A percentile compares a stretch with the other conserved stretches of the same genome.
These are phyloP conservation scores for Cicer chorassanicum DNA, from an alignment of 306 rosid species.

Conservation along the genomic window DNA sequence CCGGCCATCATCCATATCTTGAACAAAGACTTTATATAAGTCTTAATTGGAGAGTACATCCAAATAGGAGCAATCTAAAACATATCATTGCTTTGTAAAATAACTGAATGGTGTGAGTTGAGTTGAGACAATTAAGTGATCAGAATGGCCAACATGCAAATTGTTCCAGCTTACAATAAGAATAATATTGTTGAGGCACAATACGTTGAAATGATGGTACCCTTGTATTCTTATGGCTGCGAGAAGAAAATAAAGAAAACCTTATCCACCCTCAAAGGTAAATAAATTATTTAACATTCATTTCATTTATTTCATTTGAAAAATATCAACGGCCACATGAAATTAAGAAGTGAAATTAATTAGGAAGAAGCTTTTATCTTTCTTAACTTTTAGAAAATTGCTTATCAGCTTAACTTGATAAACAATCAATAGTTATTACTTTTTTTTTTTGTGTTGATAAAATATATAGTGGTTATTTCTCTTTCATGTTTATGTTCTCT, in stretches of 20 bases:
- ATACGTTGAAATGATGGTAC: constrained; percentile 91
- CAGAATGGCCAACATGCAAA: constrained; percentile 72
- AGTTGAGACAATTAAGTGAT: background rate
- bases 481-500: background rate
- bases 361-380: background rate
- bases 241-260: constrained; percentile 78
- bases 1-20: constrained; percentile 34
- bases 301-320: no score
- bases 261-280: constrained; percentile 78
- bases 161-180: constrained; percentile 62
- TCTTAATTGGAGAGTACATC: constrained; percentile 8
- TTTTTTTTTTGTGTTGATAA: no score
- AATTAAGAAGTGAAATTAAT: no score
- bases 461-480: background rate
- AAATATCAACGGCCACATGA: no score
- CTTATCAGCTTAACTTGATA: background rate
- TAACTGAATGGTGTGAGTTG: constrained; percentile 32
- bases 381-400: no score
- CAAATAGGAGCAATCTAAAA: constrained; percentile 15
- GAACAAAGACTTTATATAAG: constrained; percentile 44
- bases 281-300: constrained; percentile 28
- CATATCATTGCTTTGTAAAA: constrained; percentile 10
- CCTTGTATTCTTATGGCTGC: constrained; percentile 86
- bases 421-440: background rate
- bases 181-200: constrained; percentile 75